Conservation (phyloP, 2,329 filamentous ascomycete species). For the Talaromyces verruculosus region DNA sequence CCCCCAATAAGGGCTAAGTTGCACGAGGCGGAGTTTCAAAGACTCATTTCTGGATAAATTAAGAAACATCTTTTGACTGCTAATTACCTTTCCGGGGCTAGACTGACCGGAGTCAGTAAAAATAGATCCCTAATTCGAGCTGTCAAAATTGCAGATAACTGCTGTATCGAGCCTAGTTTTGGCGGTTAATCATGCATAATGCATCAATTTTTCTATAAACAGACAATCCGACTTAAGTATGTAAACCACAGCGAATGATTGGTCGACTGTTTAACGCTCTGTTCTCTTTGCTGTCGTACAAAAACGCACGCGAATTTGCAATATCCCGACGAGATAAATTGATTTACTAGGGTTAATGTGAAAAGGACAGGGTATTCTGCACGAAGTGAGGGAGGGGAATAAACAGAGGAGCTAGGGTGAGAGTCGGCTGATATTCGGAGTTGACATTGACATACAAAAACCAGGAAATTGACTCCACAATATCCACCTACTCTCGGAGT, state of each 20-base stretch:
- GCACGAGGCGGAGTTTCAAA: constrained; percentile 7
- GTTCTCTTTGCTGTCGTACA: not conserved
- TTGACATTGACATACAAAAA: not conserved
- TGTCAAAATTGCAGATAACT: constrained; percentile 1
- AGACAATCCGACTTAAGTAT: not conserved
- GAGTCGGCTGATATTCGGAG: constrained; percentile 6
- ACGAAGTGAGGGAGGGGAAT: not conserved
- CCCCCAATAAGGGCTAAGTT: constrained; percentile 4
- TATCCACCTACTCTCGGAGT: not conserved
- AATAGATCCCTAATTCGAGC: constrained; percentile 9
- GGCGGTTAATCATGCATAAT: constrained; percentile 8
- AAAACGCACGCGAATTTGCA: not conserved
- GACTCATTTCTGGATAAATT: constrained; percentile 10
- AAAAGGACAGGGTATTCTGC: not conserved
- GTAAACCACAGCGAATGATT: not conserved
- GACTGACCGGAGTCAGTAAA: not conserved
- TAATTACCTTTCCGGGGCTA: not conserved
- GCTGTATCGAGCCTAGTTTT: not conserved
- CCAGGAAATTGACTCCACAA: constrained; percentile 8
- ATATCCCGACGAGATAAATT: not conserved
- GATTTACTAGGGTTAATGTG: not conserved
- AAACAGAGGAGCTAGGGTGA: not conserved
- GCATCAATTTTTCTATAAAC: constrained; percentile 7
- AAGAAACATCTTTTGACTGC: constrained; percentile 8
- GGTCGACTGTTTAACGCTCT: constrained; percentile 8